Evolutionary conservation across 192 early-diverging fungal species (phyloP), one percentile per base, ranked within the genome.

Genomic region (Coemansia sp.): DNA sequence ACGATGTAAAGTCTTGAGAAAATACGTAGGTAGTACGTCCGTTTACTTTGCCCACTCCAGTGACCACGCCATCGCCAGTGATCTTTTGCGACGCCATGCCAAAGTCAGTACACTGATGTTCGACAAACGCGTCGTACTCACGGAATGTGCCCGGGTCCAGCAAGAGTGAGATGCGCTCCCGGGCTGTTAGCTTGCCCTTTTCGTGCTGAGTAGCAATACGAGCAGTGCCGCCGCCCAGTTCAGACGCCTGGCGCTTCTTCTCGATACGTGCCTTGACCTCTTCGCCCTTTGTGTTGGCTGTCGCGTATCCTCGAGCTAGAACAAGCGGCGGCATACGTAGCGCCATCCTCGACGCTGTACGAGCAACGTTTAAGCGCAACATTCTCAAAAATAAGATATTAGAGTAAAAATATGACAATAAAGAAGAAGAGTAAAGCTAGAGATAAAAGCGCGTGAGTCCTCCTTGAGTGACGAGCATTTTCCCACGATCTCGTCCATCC

Each of bases 41-140:
- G 73, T 95, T 93, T 74, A 98, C 88, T 34, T 94, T 95, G 50
- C 96, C 95, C 80, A 94, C 93, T 14, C 96, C 96, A 5, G 96
- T 98, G 25, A 98, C 93, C 15, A 98, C 95, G 68, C 94, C 94
- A 77, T 98, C 96, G 48, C 96, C 95, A 10, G 92, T 91, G 41
- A 94, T 93, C 85, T 90, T 91, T 73, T 82, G 85, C 32, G 73
- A 63, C 17, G 91, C 86, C 94, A 95, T 95, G 27, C 89, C 91
- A 86, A 96, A 96, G 77, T 95, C 95, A 32, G 83, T 85, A 70
- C 95, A 96, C 72, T 92, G 87, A 87, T 98, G 96, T 84, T 97
- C 94, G 6, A 96, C 93, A 85, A 96, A 98, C 19, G 88, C 87
- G 67, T 96, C 94, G 77, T 92, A 94, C 72, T 98, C 96, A 44